Base-by-base conservation (phyloP, 2,329 filamentous ascomycete species). In the Apiospora saccharicola region DNA sequence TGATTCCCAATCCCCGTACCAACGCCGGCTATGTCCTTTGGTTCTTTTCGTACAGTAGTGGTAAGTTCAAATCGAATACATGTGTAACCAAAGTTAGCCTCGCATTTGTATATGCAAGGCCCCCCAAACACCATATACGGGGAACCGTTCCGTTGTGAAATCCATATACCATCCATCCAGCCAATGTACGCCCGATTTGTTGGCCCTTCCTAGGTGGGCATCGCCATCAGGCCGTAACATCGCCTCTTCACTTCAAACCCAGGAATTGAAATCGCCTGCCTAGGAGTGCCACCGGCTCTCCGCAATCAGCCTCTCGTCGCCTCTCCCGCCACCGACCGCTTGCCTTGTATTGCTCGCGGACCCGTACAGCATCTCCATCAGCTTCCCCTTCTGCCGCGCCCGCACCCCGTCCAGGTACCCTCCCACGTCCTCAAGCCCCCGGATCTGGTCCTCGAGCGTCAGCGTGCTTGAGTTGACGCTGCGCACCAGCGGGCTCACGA, bases 381-480 rank as follows among this genome's bases (percentile, higher is more conserved):
- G 85, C 82, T 94, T 94, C 72, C 90, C 89, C 86, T 96, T 96
- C 84, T 98, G 96, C 76, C 89, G 88, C 75, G 94, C 90, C 53
- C 96, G 86, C 49, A 97, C 90, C 12, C 87, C 89, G 74, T 92
- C 92, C 13, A 98, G 86, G 79, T 97, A 93, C 16, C 88, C 88
- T 76, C 95, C 93, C 4, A 94, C 95, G 34, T 93, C 92, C 77
- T 94, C 92, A 26, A 98, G 82, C 5, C 96, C 95, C 64, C 87
- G 86, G 76, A 98, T 94, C 85, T 98, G 96, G 78, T 95, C 93
- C 74, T 96, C 93, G 24, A 98, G 87, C 1, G 91, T 91, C 24
- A 96, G 85, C 37, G 90, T 93, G 74, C 90, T 94, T 16, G 86
- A 87, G 78, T 91, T 91, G 70, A 87, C 86, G 71, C 91, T 90